Conservation (phyloP, 768 basidiomycete species). For the Rhodosporidiobolus sp. region DNA sequence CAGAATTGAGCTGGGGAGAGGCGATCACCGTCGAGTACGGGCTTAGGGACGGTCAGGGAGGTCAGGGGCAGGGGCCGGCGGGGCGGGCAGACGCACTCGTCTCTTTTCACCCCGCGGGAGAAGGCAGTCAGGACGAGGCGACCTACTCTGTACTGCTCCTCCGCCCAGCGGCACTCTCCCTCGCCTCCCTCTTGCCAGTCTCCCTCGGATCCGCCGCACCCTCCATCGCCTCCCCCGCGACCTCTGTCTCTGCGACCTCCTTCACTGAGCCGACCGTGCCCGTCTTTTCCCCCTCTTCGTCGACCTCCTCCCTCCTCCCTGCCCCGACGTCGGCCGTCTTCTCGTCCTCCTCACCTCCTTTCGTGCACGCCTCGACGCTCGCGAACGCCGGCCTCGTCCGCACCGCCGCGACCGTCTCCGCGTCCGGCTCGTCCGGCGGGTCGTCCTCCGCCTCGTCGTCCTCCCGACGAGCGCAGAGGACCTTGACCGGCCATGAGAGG, state of each 20-base stretch:
- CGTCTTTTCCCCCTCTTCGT: background rate
- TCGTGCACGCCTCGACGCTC: too few relatives aligned
- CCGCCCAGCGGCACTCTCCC: background rate
- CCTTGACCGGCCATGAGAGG: background rate
- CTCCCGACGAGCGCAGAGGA: background rate
- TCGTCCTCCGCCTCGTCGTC: background rate
- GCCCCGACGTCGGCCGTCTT: background rate
- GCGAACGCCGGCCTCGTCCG: too few relatives aligned
- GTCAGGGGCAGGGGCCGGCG: background rate
- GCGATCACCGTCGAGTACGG: background rate
- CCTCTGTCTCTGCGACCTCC: background rate
- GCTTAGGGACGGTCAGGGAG: background rate
- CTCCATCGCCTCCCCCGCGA: too few relatives aligned
- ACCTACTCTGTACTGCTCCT: background rate
- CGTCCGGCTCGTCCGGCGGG: background rate
- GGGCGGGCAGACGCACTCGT: background rate
- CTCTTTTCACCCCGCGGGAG: background rate
- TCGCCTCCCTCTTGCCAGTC: background rate
- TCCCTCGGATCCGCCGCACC: too few relatives aligned
- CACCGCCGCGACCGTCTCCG: too few relatives aligned
- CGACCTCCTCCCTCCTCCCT: background rate
- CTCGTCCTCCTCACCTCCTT: background rate
- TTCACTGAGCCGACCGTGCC: background rate
- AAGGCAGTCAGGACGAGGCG: background rate
- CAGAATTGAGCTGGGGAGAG: background rate